These are phyloP conservation scores for Hibiscus trionum DNA, from an alignment of 345 rosid genomes.

Conservation along the genomic window DNA sequence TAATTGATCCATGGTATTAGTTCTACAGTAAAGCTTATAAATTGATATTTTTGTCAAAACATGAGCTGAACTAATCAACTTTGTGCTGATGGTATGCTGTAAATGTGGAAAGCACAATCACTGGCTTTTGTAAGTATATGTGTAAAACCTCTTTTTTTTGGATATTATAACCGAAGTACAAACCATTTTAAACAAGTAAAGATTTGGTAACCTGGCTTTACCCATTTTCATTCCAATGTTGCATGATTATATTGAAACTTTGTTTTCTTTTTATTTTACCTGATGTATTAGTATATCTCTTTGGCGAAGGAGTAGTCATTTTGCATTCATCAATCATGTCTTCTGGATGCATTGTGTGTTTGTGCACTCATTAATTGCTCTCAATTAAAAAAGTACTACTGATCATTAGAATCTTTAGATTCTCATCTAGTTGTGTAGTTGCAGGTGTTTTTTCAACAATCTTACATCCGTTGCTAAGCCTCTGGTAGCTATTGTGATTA, in stretches of 20 bases:
- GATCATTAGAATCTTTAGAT: neutral
- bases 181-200: neutral
- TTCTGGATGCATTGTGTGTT: neutral
- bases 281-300: neutral
- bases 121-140: neutral
- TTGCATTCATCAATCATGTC: neutral
- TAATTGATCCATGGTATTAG: neutral
- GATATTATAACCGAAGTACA: neutral
- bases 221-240: too few species aligned
- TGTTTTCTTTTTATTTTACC: neutral
- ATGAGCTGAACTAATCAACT: neutral
- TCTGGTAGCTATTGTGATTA: neutral
- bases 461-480: neutral
- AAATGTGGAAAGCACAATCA: neutral
- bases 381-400: neutral
- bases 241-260: too few species aligned
- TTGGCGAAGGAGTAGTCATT: neutral
- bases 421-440: neutral
- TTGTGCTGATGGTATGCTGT: neutral
- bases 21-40: neutral
- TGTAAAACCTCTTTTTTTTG: neutral
- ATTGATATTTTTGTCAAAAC: neutral
- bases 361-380: neutral
- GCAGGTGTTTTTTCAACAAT: neutral
- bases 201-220: neutral